These are phyloP conservation scores for Cyberlindnera petersonii DNA, from an alignment of 805 yeast genomes.

Conservation along the genomic window DNA sequence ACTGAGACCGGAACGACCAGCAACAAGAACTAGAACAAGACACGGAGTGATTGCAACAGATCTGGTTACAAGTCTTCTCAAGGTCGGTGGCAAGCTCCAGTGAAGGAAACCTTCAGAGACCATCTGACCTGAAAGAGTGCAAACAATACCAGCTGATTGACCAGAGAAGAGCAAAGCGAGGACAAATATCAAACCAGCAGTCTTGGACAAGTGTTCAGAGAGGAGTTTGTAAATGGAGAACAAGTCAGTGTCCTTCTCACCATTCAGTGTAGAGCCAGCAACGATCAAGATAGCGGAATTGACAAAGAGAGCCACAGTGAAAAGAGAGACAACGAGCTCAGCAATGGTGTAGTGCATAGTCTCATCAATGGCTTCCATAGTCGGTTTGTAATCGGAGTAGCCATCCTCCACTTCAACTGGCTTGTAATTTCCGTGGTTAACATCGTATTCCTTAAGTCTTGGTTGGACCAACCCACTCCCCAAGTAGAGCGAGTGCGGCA, in stretches of 20 bases:
- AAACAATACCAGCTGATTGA: slow-evolving; percentile 92
- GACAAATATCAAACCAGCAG: slow-evolving; percentile 82
- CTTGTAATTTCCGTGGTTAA: slow-evolving; percentile 57
- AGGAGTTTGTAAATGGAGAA: slow-evolving; percentile 74
- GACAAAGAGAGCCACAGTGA: slow-evolving; percentile 88
- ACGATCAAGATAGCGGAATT: slow-evolving; percentile 86
- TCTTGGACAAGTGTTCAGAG: slow-evolving; percentile 56
- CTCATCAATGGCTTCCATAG: slow-evolving; percentile 74
- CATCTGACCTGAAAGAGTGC: slow-evolving; percentile 92
- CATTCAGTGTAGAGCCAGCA: slow-evolving; percentile 80
- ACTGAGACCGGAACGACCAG: slow-evolving; percentile 80
- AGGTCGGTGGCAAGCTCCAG: slow-evolving; percentile 78
- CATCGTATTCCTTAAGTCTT: slow-evolving; percentile 73
- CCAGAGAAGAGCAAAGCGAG: slow-evolving; percentile 82
- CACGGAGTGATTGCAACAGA: slow-evolving; percentile 86
- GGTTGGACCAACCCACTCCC: slow-evolving; percentile 91
- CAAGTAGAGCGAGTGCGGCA: slow-evolving; percentile 88
- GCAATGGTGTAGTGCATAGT: slow-evolving; percentile 79
- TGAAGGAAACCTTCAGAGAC: slow-evolving; percentile 86
- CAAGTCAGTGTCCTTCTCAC: slow-evolving; percentile 55
- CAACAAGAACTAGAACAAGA: slow-evolving; percentile 61
- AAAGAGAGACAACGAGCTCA: slow-evolving; percentile 75
- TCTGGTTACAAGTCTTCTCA: slow-evolving; percentile 77
- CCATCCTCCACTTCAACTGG: slow-evolving; percentile 28
- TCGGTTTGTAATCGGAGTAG: slow-evolving; percentile 61